Base-by-base conservation (phyloP, 2,329 filamentous ascomycete species). In the Claviceps lovelessii region DNA sequence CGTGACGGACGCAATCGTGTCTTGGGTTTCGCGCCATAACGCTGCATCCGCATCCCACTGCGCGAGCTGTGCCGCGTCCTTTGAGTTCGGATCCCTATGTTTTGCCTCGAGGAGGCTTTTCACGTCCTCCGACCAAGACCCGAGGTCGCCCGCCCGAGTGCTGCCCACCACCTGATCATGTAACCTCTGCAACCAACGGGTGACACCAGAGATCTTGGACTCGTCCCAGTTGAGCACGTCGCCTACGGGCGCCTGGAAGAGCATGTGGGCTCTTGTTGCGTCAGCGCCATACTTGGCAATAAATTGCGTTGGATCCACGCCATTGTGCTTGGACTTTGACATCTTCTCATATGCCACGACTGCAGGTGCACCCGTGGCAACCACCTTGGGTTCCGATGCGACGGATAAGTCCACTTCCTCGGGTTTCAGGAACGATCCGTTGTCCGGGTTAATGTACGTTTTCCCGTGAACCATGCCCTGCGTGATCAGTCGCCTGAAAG, bases 271-370 rank as follows among this genome's bases (percentile, higher is more conserved):
- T 55, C 90, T 77, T 2, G 87, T 90, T 6, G 87, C 84, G 67
- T 95, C 90, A 1, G 89, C 87, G 28, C 90, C 90, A 61, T 93
- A 85, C 60, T 80, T 81, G 8, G 76, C 71, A 55, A 93, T 88
- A 59, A 85, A 86, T 0, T 73, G 74, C 0, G 80, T 82, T 0
- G 90, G 90, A 64, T 95, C 88, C 7, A 95, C 88, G 31, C 90
- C 90, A 64, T 95, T 95, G 71, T 93, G 77, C 68, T 95, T 95
- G 63, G 88, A 94, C 71, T 95, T 95, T 44, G 87, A 93, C 90
- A 95, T 95, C 66, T 95, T 95, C 67, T 95, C 89, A 61, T 79
- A 95, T 1, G 80, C 83, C 19, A 89, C 69, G 33, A 73, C 78
- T 1, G 85, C 81, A 0, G 64, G 62, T 50, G 77, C 70, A 4